phyloP scores from a whole-genome alignment of 306 rosid species.

The Vicia sativa region DNA sequence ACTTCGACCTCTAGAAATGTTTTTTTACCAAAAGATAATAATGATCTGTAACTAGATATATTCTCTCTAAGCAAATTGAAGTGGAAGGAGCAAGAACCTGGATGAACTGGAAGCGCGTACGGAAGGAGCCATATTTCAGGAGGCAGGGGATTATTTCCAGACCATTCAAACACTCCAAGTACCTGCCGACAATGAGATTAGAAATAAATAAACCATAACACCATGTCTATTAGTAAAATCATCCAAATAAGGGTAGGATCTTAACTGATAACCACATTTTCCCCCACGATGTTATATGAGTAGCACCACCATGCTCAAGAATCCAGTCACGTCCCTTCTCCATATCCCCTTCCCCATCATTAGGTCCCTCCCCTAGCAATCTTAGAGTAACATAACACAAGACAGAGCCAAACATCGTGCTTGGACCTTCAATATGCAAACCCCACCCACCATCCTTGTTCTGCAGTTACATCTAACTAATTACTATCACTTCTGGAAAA shows the following conservation, averaged over 20 bases:
- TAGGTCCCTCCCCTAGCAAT: slow-evolving; percentile 81
- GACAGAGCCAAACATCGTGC: slow-evolving; percentile 92
- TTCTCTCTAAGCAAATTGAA: slow-evolving; percentile 26
- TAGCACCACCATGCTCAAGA: slow-evolving; percentile 82
- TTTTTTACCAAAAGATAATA: neutral
- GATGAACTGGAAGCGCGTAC: slow-evolving; percentile 76
- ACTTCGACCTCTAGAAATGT: neutral
- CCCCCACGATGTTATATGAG: slow-evolving; percentile 81
- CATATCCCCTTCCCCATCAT: slow-evolving; percentile 72
- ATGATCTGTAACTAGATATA: slow-evolving; percentile 15
- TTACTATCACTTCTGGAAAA: neutral
- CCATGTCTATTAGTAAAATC: slow-evolving; percentile 25
- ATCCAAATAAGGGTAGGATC: slow-evolving; percentile 39
- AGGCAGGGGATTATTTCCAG: slow-evolving; percentile 92
- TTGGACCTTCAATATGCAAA: slow-evolving; percentile 83
- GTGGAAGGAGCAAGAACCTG: slow-evolving; percentile 57
- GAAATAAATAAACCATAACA: slow-evolving; percentile 12
- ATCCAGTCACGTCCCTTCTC: slow-evolving; percentile 74
- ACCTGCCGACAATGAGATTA: slow-evolving; percentile 51
- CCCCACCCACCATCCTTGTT: slow-evolving; percentile 99
- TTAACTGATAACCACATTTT: slow-evolving; percentile 96
- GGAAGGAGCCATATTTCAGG: slow-evolving; percentile 97
- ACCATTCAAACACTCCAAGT: slow-evolving; percentile 88
- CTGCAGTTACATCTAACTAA: slow-evolving; percentile 48
- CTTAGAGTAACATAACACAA: slow-evolving; percentile 66